These are phyloP conservation scores for Erodium moschatum DNA, from an alignment of 441 rosid genomes.

Conservation along the genomic window DNA sequence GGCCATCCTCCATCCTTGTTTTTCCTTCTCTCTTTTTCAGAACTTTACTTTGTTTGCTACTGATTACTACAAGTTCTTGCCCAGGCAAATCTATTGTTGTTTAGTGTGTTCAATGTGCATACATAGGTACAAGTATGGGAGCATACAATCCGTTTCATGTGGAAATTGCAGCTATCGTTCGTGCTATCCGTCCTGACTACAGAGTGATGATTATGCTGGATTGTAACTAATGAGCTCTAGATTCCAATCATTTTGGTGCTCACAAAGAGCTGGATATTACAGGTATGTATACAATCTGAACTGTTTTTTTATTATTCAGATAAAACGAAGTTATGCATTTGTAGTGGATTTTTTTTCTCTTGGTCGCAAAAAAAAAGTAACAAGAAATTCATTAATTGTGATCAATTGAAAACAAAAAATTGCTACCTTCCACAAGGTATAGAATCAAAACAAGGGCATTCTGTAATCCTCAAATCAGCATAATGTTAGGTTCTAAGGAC, in stretches of 20 bases:
- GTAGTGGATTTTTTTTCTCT: not conserved
- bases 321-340: not conserved
- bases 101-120: too few species aligned
- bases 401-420: conserved; percentile 3
- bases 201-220: not conserved
- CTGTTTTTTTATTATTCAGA: not conserved
- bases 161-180: not conserved
- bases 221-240: not conserved
- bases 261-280: not conserved
- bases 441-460: conserved; percentile 5
- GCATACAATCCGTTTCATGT: not conserved
- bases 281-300: not conserved
- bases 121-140: not conserved
- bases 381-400: conserved; percentile 1
- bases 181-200: not conserved
- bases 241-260: not conserved
- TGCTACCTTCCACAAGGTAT: not conserved
- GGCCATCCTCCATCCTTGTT: not conserved
- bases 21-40: not conserved
- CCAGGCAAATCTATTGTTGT: too few species aligned
- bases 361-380: not conserved
- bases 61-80: too few species aligned
- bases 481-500: too few species aligned
- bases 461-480: not conserved
- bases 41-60: too few species aligned